Base-by-base conservation (phyloP, 176 grass and related monocot genomes). In the Hsuehochloa calcarea region DNA sequence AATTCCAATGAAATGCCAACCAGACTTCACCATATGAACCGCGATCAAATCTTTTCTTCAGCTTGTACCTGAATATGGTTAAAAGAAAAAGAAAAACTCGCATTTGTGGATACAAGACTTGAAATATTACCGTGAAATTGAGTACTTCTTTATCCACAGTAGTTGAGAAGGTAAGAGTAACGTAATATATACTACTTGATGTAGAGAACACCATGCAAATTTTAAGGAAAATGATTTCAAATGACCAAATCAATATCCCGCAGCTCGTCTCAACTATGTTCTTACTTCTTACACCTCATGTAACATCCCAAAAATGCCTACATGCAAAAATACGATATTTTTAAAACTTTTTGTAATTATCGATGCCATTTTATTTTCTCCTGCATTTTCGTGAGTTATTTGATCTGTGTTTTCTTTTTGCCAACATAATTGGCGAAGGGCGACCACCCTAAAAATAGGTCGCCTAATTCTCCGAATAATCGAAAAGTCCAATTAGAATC, bases 11-110 rank as follows among this genome's bases (percentile, higher is more conserved):
- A 95, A 92, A 98, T 71, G 95, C 95, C 75, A 98, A 89, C 95
- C 95, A 98, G 82, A 98, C 95, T 93, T 98, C 95, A 79, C 95
- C 95, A 83, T 95, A 98, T 47, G 95, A 98, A 34, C 95, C 95
- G 20, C 93, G 93, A 83, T 98, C 95, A 78, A 93, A 98, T 85
- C 86, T 95, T 89, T 75, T 95, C 91, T 95, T 98, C 72, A 98
- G 85, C 78, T 95, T 93, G 87, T 98, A 98, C 84, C 95, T 98
- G 50, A 67, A 49, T 74, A 76, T 81, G 26, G 25, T 85, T 72
- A 76, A 90, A 58, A 29, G 29, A 62, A 81, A 89, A 82, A 84
- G 9, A 80, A 74, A 16, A 79, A 61, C 1, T 78, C 68, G 72
- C 25, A 43, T 38, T 35, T 79, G 40, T 11, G 2, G 14, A 77